Conservation (phyloP, 1,284 basidiomycete genomes). For the Puccinia hordei region DNA sequence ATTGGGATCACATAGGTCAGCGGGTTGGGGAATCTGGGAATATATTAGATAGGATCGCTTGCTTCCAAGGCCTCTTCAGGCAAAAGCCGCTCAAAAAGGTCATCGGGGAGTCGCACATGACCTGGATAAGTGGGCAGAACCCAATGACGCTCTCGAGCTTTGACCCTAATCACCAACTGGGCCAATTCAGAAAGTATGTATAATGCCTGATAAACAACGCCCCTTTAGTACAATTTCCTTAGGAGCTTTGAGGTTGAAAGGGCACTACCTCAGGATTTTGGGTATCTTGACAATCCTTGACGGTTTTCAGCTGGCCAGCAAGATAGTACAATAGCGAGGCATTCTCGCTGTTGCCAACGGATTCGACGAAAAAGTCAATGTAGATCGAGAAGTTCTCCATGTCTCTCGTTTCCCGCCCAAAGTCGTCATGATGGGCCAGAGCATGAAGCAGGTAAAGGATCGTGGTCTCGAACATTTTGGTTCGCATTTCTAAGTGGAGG, state of each 20-base stretch:
- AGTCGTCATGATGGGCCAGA: constrained; percentile 92
- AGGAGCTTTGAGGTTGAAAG: neutral
- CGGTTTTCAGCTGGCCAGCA: constrained; percentile 79
- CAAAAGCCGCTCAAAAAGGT: constrained; percentile 68
- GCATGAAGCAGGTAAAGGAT: constrained; percentile 84
- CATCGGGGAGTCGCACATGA: constrained; percentile 75
- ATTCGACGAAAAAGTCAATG: constrained; percentile 81
- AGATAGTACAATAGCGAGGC: constrained; percentile 80
- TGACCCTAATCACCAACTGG: constrained; percentile 77
- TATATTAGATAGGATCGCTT: neutral
- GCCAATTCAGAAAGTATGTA: constrained; percentile 87
- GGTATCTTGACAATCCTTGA: constrained; percentile 73
- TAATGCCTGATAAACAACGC: constrained; percentile 67
- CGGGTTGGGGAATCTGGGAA: neutral
- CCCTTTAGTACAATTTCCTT: neutral
- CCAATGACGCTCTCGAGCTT: constrained; percentile 73
- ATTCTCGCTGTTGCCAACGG: constrained; percentile 74
- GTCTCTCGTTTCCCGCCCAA: constrained; percentile 66
- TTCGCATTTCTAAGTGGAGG: constrained; percentile 62
- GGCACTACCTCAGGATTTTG: constrained; percentile 68
- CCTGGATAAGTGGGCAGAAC: constrained; percentile 76
- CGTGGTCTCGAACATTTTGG: constrained; percentile 74
- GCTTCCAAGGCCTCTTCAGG: constrained; percentile 55
- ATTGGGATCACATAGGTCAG: neutral
- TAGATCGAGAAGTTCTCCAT: constrained; percentile 70